Conservation (phyloP, 148 eudicot species). For the Rhododendron williamsianum region DNA sequence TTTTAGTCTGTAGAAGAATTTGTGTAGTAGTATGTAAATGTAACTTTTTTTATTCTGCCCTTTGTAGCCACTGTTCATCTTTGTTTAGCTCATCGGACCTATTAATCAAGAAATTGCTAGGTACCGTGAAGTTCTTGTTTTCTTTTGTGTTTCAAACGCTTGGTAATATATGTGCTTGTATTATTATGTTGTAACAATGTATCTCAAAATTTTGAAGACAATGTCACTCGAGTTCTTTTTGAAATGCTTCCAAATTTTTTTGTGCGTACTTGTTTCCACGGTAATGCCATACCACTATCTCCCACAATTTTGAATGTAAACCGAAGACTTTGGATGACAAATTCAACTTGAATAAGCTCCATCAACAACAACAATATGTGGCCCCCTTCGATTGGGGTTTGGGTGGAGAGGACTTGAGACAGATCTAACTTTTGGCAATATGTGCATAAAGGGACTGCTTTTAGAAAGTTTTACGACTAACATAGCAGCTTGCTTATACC, state of each 20-base stretch:
- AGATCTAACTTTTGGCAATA: neutral
- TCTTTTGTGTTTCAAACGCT: neutral
- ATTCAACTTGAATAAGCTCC: neutral
- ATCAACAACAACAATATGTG: neutral
- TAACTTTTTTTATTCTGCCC: neutral
- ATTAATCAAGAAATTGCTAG: neutral
- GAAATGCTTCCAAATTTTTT: neutral
- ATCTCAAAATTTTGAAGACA: slow-evolving; percentile 5
- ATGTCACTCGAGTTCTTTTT: neutral
- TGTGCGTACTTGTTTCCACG: neutral
- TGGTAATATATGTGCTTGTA: neutral
- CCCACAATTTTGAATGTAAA: neutral
- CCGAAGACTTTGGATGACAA: neutral
- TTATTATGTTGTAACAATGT: neutral
- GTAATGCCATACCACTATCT: neutral
- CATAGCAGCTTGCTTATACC: too few relatives aligned
- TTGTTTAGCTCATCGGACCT: neutral
- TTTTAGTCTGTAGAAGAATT: slow-evolving; percentile 3
- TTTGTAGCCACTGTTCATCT: slow-evolving; percentile 7
- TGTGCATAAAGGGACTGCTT: neutral
- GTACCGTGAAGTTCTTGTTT: neutral
- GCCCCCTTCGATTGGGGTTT: neutral
- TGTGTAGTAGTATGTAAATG: slow-evolving; percentile 21
- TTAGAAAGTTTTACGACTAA: neutral
- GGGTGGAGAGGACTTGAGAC: neutral